phyloP scores from a whole-genome alignment of 2,329 filamentous ascomycete species.

The Scolecobasidium constrictum region DNA sequence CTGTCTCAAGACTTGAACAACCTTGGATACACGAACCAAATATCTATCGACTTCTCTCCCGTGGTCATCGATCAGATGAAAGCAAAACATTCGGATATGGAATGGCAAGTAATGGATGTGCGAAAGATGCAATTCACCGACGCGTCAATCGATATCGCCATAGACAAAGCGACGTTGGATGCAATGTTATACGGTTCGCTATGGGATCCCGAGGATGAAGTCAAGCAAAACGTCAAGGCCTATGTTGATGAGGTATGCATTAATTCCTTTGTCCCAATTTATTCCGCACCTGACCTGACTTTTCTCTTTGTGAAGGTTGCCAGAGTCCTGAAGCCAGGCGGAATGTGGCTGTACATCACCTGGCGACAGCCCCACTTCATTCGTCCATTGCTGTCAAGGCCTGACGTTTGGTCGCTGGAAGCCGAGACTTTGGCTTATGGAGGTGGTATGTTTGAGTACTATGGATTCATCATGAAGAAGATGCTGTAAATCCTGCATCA shows the following conservation, averaged over 20 bases:
- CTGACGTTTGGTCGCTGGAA: slow-evolving; percentile 33
- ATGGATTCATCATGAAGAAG: slow-evolving; percentile 33
- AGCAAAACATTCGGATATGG: slow-evolving; percentile 30
- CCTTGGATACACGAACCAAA: slow-evolving; percentile 25
- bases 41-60: slow-evolving; percentile 37
- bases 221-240: slow-evolving; percentile 15
- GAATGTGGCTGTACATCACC: slow-evolving; percentile 27
- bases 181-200: slow-evolving; percentile 22
- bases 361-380: slow-evolving; percentile 47
- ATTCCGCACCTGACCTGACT: slow-evolving; percentile 12
- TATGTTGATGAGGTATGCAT: slow-evolving; percentile 15
- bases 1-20: slow-evolving; percentile 35
- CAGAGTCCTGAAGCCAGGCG: slow-evolving; percentile 19
- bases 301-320: slow-evolving; percentile 10
- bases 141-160: slow-evolving; percentile 38
- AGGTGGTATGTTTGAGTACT: slow-evolving; percentile 38
- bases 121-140: slow-evolving; percentile 31
- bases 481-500: not conserved
- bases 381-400: slow-evolving; percentile 32
- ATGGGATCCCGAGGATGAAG: slow-evolving; percentile 20
- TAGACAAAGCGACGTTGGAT: slow-evolving; percentile 28
- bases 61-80: slow-evolving; percentile 40
- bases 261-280: slow-evolving; percentile 9
- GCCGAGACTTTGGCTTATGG: slow-evolving; percentile 31
- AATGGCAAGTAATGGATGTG: slow-evolving; percentile 39